Evolutionary conservation across 768 basidiomycete genomes (phyloP).

Genomic region (Lactifluus piperatus): DNA sequence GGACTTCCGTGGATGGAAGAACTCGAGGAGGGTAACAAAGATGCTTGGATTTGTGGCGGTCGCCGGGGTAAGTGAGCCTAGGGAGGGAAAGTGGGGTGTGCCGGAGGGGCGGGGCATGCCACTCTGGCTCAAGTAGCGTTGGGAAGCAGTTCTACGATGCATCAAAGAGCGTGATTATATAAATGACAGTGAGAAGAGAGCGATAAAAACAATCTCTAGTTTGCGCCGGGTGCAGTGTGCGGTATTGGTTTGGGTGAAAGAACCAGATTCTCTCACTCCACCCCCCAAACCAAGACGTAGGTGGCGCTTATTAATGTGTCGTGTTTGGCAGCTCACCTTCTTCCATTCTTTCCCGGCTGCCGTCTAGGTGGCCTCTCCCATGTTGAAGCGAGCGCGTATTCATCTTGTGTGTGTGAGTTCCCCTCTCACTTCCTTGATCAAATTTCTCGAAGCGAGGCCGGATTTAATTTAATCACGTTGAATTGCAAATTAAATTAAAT

Average conservation of each 20-base stretch:
- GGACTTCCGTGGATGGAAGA: conserved; percentile 15
- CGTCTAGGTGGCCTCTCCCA: not conserved
- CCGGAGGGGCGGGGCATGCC: conserved; percentile 1
- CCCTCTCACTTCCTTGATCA: not conserved
- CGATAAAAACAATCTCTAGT: not conserved
- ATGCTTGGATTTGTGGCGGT: not conserved
- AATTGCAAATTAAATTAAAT: too few species aligned
- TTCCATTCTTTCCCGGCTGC: not conserved
- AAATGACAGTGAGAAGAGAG: conserved; percentile 1
- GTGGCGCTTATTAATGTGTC: not conserved
- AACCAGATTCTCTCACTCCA: not conserved
- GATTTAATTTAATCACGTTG: too few species aligned
- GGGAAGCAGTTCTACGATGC: conserved; percentile 17
- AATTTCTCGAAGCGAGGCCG: not conserved
- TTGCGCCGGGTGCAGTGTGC: too few species aligned
- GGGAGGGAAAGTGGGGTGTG: not conserved
- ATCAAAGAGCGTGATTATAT: conserved; percentile 13
- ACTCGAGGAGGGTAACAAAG: not conserved
- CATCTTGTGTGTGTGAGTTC: not conserved
- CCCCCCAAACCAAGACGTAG: not conserved
- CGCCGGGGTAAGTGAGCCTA: not conserved
- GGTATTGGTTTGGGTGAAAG: not conserved
- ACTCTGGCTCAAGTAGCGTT: conserved; percentile 1
- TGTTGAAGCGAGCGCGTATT: not conserved
- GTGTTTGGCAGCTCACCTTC: not conserved